Conservation (phyloP, 768 basidiomycete genomes). For the Tricholoma hemisulphureum region DNA sequence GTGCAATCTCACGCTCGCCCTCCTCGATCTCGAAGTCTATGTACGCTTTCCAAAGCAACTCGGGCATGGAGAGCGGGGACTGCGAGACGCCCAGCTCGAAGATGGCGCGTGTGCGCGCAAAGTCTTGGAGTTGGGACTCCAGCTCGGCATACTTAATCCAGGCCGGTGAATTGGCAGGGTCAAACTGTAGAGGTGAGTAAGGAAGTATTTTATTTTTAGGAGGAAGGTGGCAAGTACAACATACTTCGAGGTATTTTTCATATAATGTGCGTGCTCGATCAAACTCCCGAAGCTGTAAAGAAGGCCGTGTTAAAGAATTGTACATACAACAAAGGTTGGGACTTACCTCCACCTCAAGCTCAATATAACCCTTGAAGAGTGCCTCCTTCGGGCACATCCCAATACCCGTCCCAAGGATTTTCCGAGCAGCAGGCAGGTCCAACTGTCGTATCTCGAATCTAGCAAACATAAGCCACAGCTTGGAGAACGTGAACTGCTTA, state of each 20-base stretch:
- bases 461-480: constrained; percentile 91
- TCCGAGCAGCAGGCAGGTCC: constrained; percentile 81
- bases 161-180: constrained; percentile 85
- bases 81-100: constrained; percentile 91
- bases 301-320: background rate
- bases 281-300: constrained; percentile 85
- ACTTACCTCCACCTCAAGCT: constrained; percentile 84
- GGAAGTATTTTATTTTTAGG: constrained; percentile 1
- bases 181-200: constrained; percentile 48
- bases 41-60: constrained; percentile 91
- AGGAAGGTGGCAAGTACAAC: constrained; percentile 18
- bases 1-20: constrained; percentile 82
- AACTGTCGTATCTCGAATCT: constrained; percentile 87
- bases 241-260: constrained; percentile 90
- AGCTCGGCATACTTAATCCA: constrained; percentile 98
- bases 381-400: constrained; percentile 97
- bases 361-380: constrained; percentile 94
- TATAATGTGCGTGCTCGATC: constrained; percentile 90
- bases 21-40: constrained; percentile 96
- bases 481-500: constrained; percentile 96
- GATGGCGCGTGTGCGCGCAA: constrained; percentile 85
- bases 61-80: constrained; percentile 88
- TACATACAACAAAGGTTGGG: background rate
- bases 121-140: constrained; percentile 84
- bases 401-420: constrained; percentile 84